Percentiles rank a stretch among this genome's conserved stretches.
These are phyloP conservation scores for Lactarius evosmus DNA, from an alignment of 768 basidiomycete genomes.

Conservation along the genomic window DNA sequence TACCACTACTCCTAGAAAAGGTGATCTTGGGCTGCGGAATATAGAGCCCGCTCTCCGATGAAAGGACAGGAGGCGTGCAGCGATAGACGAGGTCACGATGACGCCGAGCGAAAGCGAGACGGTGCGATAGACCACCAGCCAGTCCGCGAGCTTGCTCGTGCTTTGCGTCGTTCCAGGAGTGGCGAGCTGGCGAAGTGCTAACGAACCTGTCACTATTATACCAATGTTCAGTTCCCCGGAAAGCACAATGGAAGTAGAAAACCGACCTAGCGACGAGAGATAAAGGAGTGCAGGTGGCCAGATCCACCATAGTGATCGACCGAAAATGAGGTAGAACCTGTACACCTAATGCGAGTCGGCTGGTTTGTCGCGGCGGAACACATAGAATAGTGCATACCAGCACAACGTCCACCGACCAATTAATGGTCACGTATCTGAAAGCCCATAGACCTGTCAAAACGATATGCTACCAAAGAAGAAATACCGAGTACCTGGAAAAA, in stretches of 20 bases:
- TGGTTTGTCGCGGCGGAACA: neutral
- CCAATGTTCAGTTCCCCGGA: neutral
- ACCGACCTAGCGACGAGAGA: slow-evolving; percentile 8
- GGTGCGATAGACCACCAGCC: slow-evolving; percentile 28
- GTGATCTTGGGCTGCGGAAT: slow-evolving; percentile 5
- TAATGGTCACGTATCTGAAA: slow-evolving; percentile 33
- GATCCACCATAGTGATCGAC: neutral
- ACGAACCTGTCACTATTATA: slow-evolving; percentile 24
- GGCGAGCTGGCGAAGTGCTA: slow-evolving; percentile 26
- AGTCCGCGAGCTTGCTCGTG: slow-evolving; percentile 14
- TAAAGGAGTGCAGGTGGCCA: slow-evolving; percentile 16
- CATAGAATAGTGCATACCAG: slow-evolving; percentile 25
- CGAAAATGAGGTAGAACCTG: slow-evolving; percentile 17
- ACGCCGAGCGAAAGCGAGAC: slow-evolving; percentile 24
- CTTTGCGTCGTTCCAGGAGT: slow-evolving; percentile 18
- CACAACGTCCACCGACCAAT: slow-evolving; percentile 34
- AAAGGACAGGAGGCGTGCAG: slow-evolving; percentile 11
- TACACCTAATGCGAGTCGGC: slow-evolving; percentile 4
- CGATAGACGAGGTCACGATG: slow-evolving; percentile 23
- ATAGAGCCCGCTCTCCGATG: neutral
- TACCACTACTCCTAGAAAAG: neutral
- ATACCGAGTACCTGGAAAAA: neutral
- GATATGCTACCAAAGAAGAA: neutral
- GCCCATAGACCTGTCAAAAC: slow-evolving; percentile 13
- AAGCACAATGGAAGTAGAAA: neutral